Conservation (phyloP, 2,329 filamentous ascomycete genomes). For the Chaetomium strumarium region DNA sequence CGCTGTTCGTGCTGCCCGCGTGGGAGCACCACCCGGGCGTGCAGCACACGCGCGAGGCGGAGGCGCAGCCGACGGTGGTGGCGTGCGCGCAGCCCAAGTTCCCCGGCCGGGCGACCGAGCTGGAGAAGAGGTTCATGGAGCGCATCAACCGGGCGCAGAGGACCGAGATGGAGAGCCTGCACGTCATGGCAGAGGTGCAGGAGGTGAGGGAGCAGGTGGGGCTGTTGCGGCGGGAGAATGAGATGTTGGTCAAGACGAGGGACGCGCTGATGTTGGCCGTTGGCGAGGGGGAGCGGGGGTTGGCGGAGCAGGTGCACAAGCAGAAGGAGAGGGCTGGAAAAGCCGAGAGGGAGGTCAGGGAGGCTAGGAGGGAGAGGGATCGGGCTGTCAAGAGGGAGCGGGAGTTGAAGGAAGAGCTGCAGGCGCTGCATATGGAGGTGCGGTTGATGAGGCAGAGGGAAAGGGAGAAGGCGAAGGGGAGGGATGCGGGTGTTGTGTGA, state of each 20-base stretch:
- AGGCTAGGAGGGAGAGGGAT: conserved; percentile 19
- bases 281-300: conserved; percentile 12
- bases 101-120: conserved; percentile 31
- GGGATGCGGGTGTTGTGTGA: background rate
- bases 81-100: conserved; percentile 25
- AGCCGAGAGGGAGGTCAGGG: conserved; percentile 1
- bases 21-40: conserved; percentile 41
- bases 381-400: background rate
- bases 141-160: background rate
- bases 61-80: conserved; percentile 38
- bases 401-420: background rate
- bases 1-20: conserved; percentile 50
- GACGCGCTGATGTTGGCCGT: conserved; percentile 14
- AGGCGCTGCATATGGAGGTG: conserved; percentile 14
- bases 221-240: conserved; percentile 14
- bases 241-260: conserved; percentile 3
- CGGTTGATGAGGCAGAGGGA: background rate
- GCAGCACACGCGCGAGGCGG: conserved; percentile 39
- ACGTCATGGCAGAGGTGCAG: background rate
- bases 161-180: conserved; percentile 6
- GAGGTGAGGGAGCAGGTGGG: background rate
- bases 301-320: conserved; percentile 16
- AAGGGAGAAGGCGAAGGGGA: background rate
- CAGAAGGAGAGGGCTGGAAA: conserved; percentile 6
- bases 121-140: conserved; percentile 27